A percentile compares a stretch with the other conserved stretches of the same genome.
Evolutionary conservation across 345 rosid genomes (phyloP).

Genomic region (Fremontodendron californicum): DNA sequence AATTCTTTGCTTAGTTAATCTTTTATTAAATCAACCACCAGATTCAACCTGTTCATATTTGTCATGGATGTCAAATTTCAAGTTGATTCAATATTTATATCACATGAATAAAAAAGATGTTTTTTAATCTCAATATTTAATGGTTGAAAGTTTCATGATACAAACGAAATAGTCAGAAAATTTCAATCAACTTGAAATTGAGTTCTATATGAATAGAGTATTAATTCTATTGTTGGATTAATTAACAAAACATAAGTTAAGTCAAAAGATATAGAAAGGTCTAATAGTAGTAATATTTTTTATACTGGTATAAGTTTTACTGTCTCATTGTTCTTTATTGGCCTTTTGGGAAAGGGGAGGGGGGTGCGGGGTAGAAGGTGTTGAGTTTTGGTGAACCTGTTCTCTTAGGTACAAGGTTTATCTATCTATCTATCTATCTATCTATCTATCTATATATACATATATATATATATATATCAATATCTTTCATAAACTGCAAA

Average conservation of each 20-base stretch:
- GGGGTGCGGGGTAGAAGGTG: background rate
- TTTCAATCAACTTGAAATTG: background rate
- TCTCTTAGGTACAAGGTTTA: background rate
- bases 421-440: no score
- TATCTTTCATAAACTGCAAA: no score
- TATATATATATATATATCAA: no score
- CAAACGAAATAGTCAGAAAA: background rate
- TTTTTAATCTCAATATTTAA: background rate
- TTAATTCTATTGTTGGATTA: background rate
- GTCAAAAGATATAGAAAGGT: background rate
- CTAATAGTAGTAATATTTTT: background rate
- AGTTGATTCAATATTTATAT: background rate
- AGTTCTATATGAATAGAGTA: background rate
- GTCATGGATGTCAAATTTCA: background rate
- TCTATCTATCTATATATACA: no score
- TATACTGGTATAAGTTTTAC: background rate
- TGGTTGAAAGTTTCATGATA: background rate
- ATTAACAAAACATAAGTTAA: background rate
- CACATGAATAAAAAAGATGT: background rate
- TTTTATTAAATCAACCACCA: background rate
- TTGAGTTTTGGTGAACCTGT: slow-evolving; percentile 3
- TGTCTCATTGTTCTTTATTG: background rate
- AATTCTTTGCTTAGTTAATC: background rate
- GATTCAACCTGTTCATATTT: background rate
- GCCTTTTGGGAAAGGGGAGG: background rate